phyloP scores from a whole-genome alignment of 805 yeast species.

The Yarrowia sp. region DNA sequence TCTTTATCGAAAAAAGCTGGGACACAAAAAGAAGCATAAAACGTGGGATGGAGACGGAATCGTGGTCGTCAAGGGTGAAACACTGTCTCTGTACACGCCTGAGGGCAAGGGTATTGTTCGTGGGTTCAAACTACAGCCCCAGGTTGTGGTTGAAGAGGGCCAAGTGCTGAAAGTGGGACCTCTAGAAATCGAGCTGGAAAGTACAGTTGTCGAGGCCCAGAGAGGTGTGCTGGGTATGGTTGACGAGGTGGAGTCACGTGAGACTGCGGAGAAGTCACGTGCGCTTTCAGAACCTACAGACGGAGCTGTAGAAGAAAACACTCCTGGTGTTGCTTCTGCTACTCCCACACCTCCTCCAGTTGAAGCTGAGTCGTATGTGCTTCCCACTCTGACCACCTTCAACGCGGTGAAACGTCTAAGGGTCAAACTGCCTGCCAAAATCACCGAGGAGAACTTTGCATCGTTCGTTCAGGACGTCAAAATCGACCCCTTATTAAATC shows the following conservation, averaged over 20 bases:
- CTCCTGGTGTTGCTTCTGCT: background rate
- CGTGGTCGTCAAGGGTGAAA: conserved; percentile 49
- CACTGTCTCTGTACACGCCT: conserved; percentile 41
- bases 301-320: no score
- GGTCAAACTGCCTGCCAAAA: conserved; percentile 39
- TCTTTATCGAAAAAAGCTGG: conserved; percentile 73
- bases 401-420: conserved; percentile 40
- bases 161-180: conserved; percentile 27
- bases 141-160: conserved; percentile 2
- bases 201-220: conserved; percentile 19
- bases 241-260: background rate
- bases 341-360: background rate
- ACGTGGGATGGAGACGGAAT: conserved; percentile 95
- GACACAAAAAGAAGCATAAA: conserved; percentile 70
- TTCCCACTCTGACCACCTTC: background rate
- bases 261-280: background rate
- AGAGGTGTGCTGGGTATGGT: background rate
- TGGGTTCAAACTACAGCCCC: conserved; percentile 4
- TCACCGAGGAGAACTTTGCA: conserved; percentile 10
- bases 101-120: conserved; percentile 22
- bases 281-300: background rate
- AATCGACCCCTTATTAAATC: conserved; percentile 50
- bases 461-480: conserved; percentile 47
- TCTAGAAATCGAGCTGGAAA: conserved; percentile 28
- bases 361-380: background rate